A percentile compares a stretch with the other conserved stretches of the same genome.
These are phyloP conservation scores for Ceratocystis variospora DNA, from an alignment of 2,329 filamentous ascomycete genomes.

Conservation along the genomic window DNA sequence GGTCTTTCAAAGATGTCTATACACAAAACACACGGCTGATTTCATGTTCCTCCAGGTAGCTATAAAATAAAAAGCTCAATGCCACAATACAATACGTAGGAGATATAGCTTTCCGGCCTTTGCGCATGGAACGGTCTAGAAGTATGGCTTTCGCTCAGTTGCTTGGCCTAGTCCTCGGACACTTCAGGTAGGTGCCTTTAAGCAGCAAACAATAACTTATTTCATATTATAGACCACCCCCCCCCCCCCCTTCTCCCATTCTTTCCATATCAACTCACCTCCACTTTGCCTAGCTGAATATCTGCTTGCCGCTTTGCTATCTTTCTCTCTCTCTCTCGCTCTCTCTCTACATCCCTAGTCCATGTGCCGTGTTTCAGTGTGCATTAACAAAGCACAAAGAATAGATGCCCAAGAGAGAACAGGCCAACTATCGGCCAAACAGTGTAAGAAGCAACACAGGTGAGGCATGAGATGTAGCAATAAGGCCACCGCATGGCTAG, in stretches of 20 bases:
- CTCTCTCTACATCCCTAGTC: neutral
- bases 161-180: neutral
- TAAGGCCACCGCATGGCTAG: neutral
- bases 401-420: constrained; percentile 5
- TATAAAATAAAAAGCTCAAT: neutral
- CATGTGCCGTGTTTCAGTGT: constrained; percentile 3
- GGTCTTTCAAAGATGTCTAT: neutral
- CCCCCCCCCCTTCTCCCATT: neutral
- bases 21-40: neutral
- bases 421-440: constrained; percentile 2
- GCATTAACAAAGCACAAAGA: constrained; percentile 4
- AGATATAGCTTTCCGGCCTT: neutral
- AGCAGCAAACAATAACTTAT: neutral
- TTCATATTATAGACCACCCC: neutral
- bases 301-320: neutral
- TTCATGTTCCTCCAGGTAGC: neutral
- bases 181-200: neutral
- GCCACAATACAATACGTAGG: neutral
- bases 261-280: neutral
- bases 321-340: neutral
- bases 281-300: neutral
- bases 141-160: neutral
- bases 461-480: constrained; percentile 1
- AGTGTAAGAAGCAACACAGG: neutral
- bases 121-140: neutral